phyloP scores from a whole-genome alignment of 2,329 filamentous ascomycete species.

The Alternaria metachromatica region DNA sequence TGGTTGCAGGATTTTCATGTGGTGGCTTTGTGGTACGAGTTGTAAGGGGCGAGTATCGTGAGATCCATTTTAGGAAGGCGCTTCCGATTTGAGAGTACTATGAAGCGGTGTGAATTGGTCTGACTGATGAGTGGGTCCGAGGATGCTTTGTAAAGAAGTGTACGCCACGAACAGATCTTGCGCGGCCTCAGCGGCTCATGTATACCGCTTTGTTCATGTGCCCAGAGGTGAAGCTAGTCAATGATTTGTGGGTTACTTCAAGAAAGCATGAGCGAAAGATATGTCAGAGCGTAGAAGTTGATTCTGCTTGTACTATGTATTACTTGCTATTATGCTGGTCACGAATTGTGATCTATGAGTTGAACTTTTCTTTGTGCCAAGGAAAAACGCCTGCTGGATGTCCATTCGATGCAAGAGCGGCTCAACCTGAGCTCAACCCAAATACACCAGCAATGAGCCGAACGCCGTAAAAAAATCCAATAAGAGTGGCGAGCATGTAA shows the following conservation, averaged over 20 bases:
- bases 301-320: conserved; percentile 9
- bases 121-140: background rate
- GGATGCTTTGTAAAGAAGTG: background rate
- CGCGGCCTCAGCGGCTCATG: background rate
- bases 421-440: conserved; percentile 19
- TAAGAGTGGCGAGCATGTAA: conserved; percentile 11
- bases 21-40: background rate
- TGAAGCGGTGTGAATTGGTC: background rate
- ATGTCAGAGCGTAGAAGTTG: conserved; percentile 3
- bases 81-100: background rate
- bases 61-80: background rate
- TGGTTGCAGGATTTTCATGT: background rate
- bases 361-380: conserved; percentile 1
- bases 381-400: conserved; percentile 8
- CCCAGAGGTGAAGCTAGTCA: background rate
- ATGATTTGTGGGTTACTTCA: background rate
- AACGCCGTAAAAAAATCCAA: conserved; percentile 5
- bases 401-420: conserved; percentile 19
- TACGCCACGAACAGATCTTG: background rate
- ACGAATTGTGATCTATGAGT: background rate
- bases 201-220: background rate
- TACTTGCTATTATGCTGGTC: background rate
- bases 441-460: conserved; percentile 7
- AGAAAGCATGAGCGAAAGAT: background rate
- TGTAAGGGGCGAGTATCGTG: background rate